These are phyloP conservation scores for Pilasporangium apinafurcum DNA, from an alignment of 352 stramenopile genomes.

Conservation along the genomic window DNA sequence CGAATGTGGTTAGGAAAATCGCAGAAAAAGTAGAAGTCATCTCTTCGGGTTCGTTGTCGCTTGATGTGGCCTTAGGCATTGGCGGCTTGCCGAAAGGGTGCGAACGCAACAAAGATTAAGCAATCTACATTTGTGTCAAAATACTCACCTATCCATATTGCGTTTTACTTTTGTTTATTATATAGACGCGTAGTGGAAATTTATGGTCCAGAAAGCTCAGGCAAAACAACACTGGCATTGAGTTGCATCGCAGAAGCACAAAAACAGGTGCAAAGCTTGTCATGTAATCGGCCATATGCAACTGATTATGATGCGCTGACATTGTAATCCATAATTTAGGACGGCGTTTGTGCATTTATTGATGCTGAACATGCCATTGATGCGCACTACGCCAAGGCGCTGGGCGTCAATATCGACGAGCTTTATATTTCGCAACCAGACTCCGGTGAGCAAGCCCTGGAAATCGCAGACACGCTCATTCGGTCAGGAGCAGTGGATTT, in stretches of 20 bases:
- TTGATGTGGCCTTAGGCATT: slow-evolving; percentile 88
- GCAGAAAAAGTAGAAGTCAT: slow-evolving; percentile 91
- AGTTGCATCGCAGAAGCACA: slow-evolving; percentile 96
- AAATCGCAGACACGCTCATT: slow-evolving; percentile 98
- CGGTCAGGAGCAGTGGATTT: slow-evolving; percentile 95
- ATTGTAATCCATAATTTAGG: too few species aligned
- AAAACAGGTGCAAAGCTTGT: slow-evolving; percentile 68
- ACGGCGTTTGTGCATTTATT: slow-evolving; percentile 96
- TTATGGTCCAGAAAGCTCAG: slow-evolving; percentile 96
- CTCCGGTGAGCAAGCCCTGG: slow-evolving; percentile 96
- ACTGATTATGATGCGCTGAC: too few species aligned
- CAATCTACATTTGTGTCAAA: not conserved
- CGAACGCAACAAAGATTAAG: not conserved
- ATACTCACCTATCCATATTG: not conserved
- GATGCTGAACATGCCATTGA: slow-evolving; percentile 99
- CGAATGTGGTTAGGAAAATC: slow-evolving; percentile 41
- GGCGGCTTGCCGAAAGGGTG: slow-evolving; percentile 93
- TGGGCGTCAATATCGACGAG: slow-evolving; percentile 94
- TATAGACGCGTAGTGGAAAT: slow-evolving; percentile 96
- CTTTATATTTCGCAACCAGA: slow-evolving; percentile 97
- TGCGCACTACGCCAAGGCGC: slow-evolving; percentile 89
- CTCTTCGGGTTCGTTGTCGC: slow-evolving; percentile 90
- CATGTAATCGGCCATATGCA: too few species aligned
- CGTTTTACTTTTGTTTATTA: slow-evolving; percentile 6
- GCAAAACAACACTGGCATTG: slow-evolving; percentile 97